Conservation (phyloP, 2,329 filamentous ascomycete species). For the Purpureocillium lavendulum region DNA sequence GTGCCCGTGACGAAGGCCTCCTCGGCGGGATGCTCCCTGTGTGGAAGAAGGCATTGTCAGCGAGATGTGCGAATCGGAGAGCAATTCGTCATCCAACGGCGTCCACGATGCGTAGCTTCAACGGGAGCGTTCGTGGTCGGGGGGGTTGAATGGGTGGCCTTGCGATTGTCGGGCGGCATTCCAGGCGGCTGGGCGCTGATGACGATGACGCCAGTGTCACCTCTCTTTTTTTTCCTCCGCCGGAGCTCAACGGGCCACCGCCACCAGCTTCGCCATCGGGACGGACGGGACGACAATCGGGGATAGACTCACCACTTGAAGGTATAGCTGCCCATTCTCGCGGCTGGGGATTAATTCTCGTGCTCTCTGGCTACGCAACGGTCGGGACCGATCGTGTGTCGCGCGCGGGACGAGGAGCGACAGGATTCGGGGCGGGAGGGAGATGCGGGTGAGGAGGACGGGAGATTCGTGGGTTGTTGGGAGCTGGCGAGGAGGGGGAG, state of each 20-base stretch:
- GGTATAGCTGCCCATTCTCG: conserved; percentile 56
- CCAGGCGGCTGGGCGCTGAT: neutral
- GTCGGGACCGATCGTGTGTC: neutral
- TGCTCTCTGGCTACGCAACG: neutral
- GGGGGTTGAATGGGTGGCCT: too few species aligned
- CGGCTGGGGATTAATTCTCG: conserved; percentile 7
- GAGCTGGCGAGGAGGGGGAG: neutral
- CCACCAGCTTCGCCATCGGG: too few species aligned
- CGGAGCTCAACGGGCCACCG: too few species aligned
- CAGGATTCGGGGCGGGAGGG: neutral
- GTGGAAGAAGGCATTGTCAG: conserved; percentile 7
- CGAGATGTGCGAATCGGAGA: neutral
- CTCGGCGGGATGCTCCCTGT: conserved; percentile 73
- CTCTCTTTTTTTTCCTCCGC: too few species aligned
- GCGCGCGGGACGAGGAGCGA: neutral
- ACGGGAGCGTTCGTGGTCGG: neutral
- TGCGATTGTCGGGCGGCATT: too few species aligned
- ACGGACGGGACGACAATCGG: conserved; percentile 5
- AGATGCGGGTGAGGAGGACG: neutral
- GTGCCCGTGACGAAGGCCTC: conserved; percentile 94
- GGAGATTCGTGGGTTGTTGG: neutral
- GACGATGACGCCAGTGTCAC: neutral
- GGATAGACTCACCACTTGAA: conserved; percentile 57
- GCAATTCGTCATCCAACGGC: neutral
- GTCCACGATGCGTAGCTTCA: too few species aligned